Evolutionary conservation across 1,139 yeast species (phyloP).

Genomic region (Nematodospora anomalae): DNA sequence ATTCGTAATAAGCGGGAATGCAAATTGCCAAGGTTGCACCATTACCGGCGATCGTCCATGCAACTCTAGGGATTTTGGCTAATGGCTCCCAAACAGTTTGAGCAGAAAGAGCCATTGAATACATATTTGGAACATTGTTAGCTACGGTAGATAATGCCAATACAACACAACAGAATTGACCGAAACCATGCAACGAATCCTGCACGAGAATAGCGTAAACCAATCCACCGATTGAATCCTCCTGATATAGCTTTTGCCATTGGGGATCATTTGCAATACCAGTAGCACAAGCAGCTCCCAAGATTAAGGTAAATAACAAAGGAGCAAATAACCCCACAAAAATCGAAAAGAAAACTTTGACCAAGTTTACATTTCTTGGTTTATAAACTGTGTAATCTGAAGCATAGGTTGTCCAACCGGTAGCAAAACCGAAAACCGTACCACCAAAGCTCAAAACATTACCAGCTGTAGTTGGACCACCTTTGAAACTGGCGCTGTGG

Average conservation of each 20-base stretch:
- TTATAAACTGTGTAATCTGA: constrained; percentile 91
- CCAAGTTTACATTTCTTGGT: constrained; percentile 56
- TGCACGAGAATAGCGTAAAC: constrained; percentile 74
- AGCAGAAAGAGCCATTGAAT: constrained; percentile 81
- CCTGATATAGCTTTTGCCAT: constrained; percentile 54
- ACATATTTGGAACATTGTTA: constrained; percentile 90
- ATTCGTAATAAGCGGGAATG: constrained; percentile 81
- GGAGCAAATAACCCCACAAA: constrained; percentile 66
- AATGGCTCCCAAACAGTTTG: constrained; percentile 80
- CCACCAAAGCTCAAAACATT: constrained; percentile 81
- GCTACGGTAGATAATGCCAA: constrained; percentile 83
- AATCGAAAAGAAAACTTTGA: constrained; percentile 63
- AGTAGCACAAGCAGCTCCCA: constrained; percentile 87
- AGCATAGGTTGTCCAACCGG: constrained; percentile 95
- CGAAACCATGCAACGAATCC: constrained; percentile 82
- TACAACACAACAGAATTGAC: constrained; percentile 83
- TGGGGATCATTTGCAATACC: constrained; percentile 49
- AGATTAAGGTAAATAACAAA: constrained; percentile 66
- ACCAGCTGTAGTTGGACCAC: constrained; percentile 70
- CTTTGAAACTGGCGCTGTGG: constrained; percentile 43
- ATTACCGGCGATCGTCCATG: constrained; percentile 80
- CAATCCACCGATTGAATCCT: constrained; percentile 75
- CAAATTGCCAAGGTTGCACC: constrained; percentile 78
- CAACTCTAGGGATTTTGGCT: constrained; percentile 70
- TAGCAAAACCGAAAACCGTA: constrained; percentile 82